Evolutionary conservation across 1,284 basidiomycete species (phyloP), one percentile per base, ranked within the genome.

Genomic region (Naganishia cerealis): DNA sequence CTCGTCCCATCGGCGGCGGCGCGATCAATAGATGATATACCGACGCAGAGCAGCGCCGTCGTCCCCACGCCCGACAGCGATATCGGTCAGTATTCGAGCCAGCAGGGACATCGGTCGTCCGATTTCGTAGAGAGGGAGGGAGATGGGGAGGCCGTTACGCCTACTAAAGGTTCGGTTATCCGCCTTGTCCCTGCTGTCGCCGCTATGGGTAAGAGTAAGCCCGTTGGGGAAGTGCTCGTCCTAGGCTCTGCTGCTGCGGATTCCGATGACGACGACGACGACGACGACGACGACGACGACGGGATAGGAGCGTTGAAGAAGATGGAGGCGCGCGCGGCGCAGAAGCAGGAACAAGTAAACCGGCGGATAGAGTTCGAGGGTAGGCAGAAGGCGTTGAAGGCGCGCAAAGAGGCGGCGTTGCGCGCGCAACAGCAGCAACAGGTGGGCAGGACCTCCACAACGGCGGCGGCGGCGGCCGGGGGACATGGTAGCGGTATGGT

Each of bases 71-170:
- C 61, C 6, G 61, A 63, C 29, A 63, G 61, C 39, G 61, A 63
- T 24, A 63, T 63, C 29, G 61, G 61, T 2, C 61, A 63, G 52
- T 63, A 63, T 50, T 63, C 61, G 61, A 63, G 61, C 42, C 61
- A 63, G 24, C 61, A 39, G 61, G 50, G 40, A 1, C 61, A 21
- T 16, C 39, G 50, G 12, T 38, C 48, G 18, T n/a, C 38, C 15
- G 36, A 52, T 50, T 13, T 38, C 13, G 21, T 9, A 21, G 2
- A n/a, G n/a, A n/a, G 3, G 9, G 48, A 15, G 18, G 18, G 5
- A 13, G 38, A 13, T 16, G 24, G 26, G 16, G n/a, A 50, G 13
- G 29, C 29, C 3, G 6, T 33, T 6, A 50, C 46, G 21, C 46
- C 46, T 2, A 50, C 46, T 10, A 50, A 50, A 24, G 24, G 8